Evolutionary conservation across 2,329 filamentous ascomycete species (phyloP).

Genomic region (Mycosphaerella sp.): DNA sequence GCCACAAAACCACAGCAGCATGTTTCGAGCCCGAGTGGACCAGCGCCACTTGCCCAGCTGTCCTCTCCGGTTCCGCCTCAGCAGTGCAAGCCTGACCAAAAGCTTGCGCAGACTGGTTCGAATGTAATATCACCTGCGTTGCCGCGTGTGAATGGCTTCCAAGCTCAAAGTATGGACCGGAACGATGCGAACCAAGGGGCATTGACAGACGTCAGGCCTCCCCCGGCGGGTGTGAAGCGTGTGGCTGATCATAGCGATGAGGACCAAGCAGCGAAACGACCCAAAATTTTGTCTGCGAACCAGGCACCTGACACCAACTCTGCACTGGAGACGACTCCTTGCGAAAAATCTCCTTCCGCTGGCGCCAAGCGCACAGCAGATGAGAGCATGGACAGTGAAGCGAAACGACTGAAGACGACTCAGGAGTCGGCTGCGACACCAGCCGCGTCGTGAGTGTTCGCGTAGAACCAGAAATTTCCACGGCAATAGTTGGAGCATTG

Average conservation of each 20-base stretch:
- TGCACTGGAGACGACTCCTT: background rate
- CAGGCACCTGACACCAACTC: background rate
- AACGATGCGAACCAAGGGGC: background rate
- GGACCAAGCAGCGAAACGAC: background rate
- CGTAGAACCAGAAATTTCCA: background rate
- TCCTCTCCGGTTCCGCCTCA: background rate
- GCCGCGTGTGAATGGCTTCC: background rate
- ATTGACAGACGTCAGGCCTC: background rate
- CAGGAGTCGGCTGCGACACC: background rate
- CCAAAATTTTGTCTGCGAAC: background rate
- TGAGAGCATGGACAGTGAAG: constrained; percentile 5
- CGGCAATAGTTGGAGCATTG: background rate
- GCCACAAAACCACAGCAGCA: background rate
- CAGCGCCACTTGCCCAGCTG: background rate
- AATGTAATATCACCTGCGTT: background rate
- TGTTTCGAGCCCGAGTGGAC: background rate
- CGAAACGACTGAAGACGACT: constrained; percentile 9
- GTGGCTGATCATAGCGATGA: background rate
- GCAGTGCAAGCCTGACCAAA: background rate
- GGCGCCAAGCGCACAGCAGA: constrained; percentile 14
- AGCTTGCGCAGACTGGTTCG: background rate
- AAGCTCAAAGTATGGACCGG: background rate
- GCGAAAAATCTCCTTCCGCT: background rate
- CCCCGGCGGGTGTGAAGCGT: background rate
- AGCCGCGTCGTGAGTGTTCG: background rate